Evolutionary conservation across 768 basidiomycete genomes (phyloP).

Genomic region (Neoboletus magnificus): DNA sequence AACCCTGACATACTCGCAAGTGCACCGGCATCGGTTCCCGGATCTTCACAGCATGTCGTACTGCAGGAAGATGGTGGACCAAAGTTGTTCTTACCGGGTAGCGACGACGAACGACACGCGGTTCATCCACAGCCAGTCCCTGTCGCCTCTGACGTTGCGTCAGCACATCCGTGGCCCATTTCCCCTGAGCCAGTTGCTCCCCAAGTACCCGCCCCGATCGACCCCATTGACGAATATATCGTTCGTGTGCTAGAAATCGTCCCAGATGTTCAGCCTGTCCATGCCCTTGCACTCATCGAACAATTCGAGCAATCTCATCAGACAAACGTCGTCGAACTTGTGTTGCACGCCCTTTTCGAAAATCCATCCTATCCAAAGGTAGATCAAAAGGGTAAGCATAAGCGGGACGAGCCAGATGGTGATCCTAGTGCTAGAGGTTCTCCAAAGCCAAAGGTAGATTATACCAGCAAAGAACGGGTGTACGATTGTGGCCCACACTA

Average conservation of each 20-base stretch:
- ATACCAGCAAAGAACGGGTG: conserved; percentile 44
- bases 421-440: conserved; percentile 21
- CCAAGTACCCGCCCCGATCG: conserved; percentile 11
- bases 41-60: conserved; percentile 8
- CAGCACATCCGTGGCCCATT: not conserved
- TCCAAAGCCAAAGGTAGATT: conserved; percentile 51
- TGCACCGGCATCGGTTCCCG: not conserved
- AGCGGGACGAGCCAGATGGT: conserved; percentile 31
- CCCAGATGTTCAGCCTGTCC: conserved; percentile 62
- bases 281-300: conserved; percentile 49
- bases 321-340: conserved; percentile 45
- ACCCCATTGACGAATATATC: conserved; percentile 31
- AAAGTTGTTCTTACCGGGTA: conserved; percentile 38
- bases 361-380: conserved; percentile 56
- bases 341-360: conserved; percentile 63
- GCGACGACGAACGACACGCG: conserved; percentile 31
- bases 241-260: conserved; percentile 63
- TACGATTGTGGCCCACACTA: conserved; percentile 46
- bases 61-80: conserved; percentile 16
- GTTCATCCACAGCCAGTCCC: not conserved
- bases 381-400: conserved; percentile 47
- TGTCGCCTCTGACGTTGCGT: not conserved
- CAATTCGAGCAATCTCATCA: conserved; percentile 37
- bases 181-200: conserved; percentile 3
- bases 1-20: conserved; percentile 8